Base-by-base conservation (phyloP, 1,284 basidiomycete genomes). In the Cutaneotrichosporon dermatis region DNA sequence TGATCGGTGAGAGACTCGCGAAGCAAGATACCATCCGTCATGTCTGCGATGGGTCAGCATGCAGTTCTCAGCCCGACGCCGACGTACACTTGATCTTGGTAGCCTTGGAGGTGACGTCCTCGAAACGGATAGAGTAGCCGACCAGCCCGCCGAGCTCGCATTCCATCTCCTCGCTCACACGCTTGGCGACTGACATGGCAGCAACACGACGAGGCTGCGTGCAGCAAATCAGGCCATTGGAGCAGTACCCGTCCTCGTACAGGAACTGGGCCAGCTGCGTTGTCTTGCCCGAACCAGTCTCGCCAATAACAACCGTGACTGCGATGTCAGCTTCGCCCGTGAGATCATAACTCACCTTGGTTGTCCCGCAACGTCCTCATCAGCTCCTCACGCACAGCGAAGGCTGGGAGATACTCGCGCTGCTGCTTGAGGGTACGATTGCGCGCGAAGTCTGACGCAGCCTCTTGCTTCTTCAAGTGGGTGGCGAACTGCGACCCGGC, bases 171-270 rank as follows among this genome's bases (percentile, higher is more conserved):
- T 99, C 95, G 73, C 90, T 93, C 59, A 98, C 95, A 79, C 95
- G 92, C 80, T 98, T 98, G 7, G 95, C 95, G 4, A 98, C 95
- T 12, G 90, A 94, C 94, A 99, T 98, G 10, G 95, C 94, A 51
- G 95, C 94, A 10, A 98, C 94, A 81, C 94, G 91, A 71, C 95
- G 86, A 43, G 94, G 94, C 73, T 98, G 94, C 0, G 95, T 99
- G 70, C 94, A 99, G 6, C 93, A 93, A 46, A 99, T 86, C 42
- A 96, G 83, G 7, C 94, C 94, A 75, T 88, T 84, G 13, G 83
- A 78, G 61, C 92, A 92, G 75, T 95, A 98, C 1, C 95, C 94
- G 66, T 97, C 95, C 76, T 98, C 95, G 73, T 97, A 91, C 58
- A 97, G 77, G 78, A 92, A 96, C 70, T 96, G 94, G 0, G 88